phyloP scores from a whole-genome alignment of 441 rosid genomes.

The Euphorbia celastroides region DNA sequence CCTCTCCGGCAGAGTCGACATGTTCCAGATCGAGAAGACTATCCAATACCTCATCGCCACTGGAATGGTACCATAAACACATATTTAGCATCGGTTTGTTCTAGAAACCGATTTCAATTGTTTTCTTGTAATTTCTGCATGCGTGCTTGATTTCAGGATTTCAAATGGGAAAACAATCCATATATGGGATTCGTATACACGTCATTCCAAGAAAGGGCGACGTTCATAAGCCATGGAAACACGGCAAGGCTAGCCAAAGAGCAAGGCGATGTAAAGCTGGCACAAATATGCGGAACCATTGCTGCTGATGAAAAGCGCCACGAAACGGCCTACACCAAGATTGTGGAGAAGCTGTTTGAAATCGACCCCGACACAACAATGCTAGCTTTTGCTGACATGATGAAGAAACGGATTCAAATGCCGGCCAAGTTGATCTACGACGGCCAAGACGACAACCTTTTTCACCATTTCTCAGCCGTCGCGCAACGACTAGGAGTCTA shows the following conservation, averaged over 20 bases:
- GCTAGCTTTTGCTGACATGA: constrained; percentile 72
- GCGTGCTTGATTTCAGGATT: constrained; percentile 56
- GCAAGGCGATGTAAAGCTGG: constrained; percentile 62
- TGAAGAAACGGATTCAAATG: constrained; percentile 83
- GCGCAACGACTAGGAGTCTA: constrained; percentile 86
- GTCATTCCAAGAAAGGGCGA: constrained; percentile 90
- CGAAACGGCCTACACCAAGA: constrained; percentile 78
- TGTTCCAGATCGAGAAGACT: constrained; percentile 48
- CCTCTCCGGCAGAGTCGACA: constrained; percentile 63
- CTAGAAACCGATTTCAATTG: too few relatives aligned
- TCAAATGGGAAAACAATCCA: constrained; percentile 68
- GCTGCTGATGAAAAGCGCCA: constrained; percentile 96
- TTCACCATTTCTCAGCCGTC: constrained; percentile 67
- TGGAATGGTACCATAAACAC: constrained; percentile 57
- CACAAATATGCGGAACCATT: constrained; percentile 79
- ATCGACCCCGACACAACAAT: constrained; percentile 73
- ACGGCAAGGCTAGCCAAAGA: constrained; percentile 81
- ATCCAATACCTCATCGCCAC: constrained; percentile 45
- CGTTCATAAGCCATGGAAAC: constrained; percentile 84
- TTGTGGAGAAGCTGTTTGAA: constrained; percentile 75
- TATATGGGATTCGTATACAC: constrained; percentile 86
- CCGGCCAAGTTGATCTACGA: constrained; percentile 91
- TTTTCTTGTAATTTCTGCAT: too few relatives aligned
- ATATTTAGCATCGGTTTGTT: too few relatives aligned
- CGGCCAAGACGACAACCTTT: constrained; percentile 58